Evolutionary conservation across 352 stramenopile species (phyloP), one percentile per base, ranked within the genome.

Genomic region (Phytophthora podocarpi): DNA sequence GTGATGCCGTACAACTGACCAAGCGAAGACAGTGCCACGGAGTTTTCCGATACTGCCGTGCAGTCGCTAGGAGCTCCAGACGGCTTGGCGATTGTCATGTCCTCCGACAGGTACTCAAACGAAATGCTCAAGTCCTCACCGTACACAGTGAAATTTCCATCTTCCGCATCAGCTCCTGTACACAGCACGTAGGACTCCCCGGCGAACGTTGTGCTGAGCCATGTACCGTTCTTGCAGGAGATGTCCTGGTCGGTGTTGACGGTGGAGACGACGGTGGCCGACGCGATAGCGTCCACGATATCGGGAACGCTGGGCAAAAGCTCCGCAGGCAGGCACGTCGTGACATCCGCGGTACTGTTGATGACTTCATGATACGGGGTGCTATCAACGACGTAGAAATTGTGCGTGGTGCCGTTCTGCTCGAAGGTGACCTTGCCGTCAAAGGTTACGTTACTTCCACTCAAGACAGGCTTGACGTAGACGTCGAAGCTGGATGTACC

Each of bases 161-260:
- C 62, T 11, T 64, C 40, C 2, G 31, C 26, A 18, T 69, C 51
- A 9, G 52, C 37, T 5, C 70, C 49, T 13, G 67, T 69, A 36
- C 77, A 89, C 15, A 89, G 21, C 41, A 83, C 70, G 41, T 77
- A 87, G 20, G 69, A 54, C 45, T 87, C 69, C 7, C 60, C 72
- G 2, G 59, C 62, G 47, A 87, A 83, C 9, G 55, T 68, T 5
- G 72, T 67, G 42, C 70, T 69, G n/a, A 84, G 63, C 36, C 80
- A 73, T 15, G 63, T 63, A 3, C 62, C 70, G 18, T 67, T 69
- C 8, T 53, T 58, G 39, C 78, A 88, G 13, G 57, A 72, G 49
- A 87, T 83, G 16, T 58, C 55, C 30, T 80, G 69, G 36, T 72
- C 64, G 1, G 74, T 80, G 32, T 67, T 66, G 20, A 81, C 62